Percentiles rank a stretch among this genome's conserved stretches.
Conservation (phyloP, 148 eudicot species). For the Rheum nobile region DNA sequence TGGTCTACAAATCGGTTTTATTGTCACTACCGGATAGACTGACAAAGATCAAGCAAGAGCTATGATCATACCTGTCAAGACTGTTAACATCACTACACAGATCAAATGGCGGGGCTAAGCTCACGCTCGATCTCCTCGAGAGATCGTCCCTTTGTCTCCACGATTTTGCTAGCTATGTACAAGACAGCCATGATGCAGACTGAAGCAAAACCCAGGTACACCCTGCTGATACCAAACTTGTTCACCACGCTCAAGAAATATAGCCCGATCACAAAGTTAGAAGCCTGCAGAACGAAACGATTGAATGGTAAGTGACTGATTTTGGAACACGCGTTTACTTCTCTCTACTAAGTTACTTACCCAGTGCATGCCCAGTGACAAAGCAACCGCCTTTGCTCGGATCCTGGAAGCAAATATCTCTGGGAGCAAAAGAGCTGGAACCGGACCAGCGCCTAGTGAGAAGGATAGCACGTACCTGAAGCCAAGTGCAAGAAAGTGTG, state of each 20-base stretch:
- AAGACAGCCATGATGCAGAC: constrained; percentile 65
- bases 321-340: neutral
- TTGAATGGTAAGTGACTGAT: neutral
- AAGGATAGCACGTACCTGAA: constrained; percentile 84
- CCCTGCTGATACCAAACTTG: constrained; percentile 81
- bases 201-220: constrained; percentile 76
- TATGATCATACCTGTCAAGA: constrained; percentile 2
- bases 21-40: neutral
- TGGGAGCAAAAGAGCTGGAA: constrained; percentile 94
- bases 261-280: constrained; percentile 79
- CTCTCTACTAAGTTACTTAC: constrained; percentile 30
- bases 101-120: constrained; percentile 45
- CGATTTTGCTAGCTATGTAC: constrained; percentile 77
- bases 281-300: constrained; percentile 36
- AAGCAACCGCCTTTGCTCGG: constrained; percentile 96
- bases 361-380: constrained; percentile 96
- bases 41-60: neutral
- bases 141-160: constrained; percentile 93
- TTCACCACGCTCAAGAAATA: constrained; percentile 88
- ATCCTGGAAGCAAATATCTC: constrained; percentile 96
- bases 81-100: constrained; percentile 9
- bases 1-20: neutral
- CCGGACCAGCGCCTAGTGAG: constrained; percentile 98
- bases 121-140: constrained; percentile 92
- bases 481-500: neutral